Base-by-base conservation (phyloP, 495 filamentous ascomycete species). In the Lepidopterella palustris region DNA sequence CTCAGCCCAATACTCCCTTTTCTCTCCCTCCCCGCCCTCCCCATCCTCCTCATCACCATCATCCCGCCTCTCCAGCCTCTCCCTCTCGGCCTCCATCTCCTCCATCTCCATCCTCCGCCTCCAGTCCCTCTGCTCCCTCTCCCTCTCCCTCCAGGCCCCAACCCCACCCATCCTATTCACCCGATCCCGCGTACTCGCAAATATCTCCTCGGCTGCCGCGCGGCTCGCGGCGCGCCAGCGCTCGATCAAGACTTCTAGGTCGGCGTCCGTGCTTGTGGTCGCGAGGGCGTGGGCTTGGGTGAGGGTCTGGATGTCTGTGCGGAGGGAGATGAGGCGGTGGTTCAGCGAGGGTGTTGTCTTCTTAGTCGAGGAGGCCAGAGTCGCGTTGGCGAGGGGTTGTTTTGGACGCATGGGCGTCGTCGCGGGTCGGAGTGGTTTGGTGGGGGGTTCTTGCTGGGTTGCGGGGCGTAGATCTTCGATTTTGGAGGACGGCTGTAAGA, bases 91-190 rank as follows among this genome's bases (percentile, higher is more conserved):
- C 28, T 60, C 69, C 57, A 55, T 59, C 23, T 53, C 71, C 64
- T 71, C 66, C 32, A 65, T 45, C 60, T 72, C 73, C 27, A 56
- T 74, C 20, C 72, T 66, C 47, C 71, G 64, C 70, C 51, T 51
- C 69, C 71, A 66, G 32, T 70, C 58, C 10, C 64, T 60, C 61
- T 75, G 72, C 55, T 73, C 67, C 57, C 73, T 73, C 61, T 75
- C 76, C 45, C 68, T 72, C 47, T 78, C 75, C 60, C 70, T 74
- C 82, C 83, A 82, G 5, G 71, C 82, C 0, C 67, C 68, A 51
- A 84, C 70, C 0, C 84, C 84, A 13, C 84, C 84, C 80, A 84
- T 84, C 55, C 74, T 63, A 62, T 75, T 76, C 26, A 80, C 77
- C 47, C 74, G 65, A 57, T 78, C 77, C 50, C 72, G 70, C 26